Conservation (phyloP, 2,329 filamentous ascomycete genomes). For the Cladosporium sp. region DNA sequence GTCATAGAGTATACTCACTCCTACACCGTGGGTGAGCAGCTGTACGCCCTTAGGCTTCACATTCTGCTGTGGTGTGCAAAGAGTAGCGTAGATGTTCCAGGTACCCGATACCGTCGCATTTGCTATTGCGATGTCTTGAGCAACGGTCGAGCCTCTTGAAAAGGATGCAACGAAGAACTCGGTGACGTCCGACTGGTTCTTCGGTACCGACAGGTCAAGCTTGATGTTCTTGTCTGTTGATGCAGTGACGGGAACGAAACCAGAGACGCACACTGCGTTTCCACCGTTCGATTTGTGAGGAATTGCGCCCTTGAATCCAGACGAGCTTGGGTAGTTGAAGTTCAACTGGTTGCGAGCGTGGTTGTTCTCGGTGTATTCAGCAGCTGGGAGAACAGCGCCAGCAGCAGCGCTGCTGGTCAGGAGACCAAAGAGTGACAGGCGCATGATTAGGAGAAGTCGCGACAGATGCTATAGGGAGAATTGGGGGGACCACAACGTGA, state of each 20-base stretch:
- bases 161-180: slow-evolving; percentile 21
- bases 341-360: not conserved
- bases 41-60: slow-evolving; percentile 29
- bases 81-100: slow-evolving; percentile 18
- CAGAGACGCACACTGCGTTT: slow-evolving; percentile 26
- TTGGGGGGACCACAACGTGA: too few relatives aligned
- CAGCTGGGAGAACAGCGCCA: not conserved
- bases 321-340: not conserved
- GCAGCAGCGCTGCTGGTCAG: not conserved
- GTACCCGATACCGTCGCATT: slow-evolving; percentile 16
- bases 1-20: slow-evolving; percentile 7
- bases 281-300: slow-evolving; percentile 22
- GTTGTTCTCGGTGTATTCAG: not conserved
- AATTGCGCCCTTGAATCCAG: slow-evolving; percentile 12
- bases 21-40: slow-evolving; percentile 39
- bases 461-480: too few relatives aligned
- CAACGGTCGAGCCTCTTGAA: slow-evolving; percentile 15
- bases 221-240: slow-evolving; percentile 24
- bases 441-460: not conserved
- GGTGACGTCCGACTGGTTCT: slow-evolving; percentile 27
- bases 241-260: slow-evolving; percentile 24
- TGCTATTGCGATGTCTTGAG: slow-evolving; percentile 13
- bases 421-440: not conserved
- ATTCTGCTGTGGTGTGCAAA: slow-evolving; percentile 23
- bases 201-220: slow-evolving; percentile 24